A percentile compares a stretch with the other conserved stretches of the same genome.
phyloP scores from a whole-genome alignment of 2,329 filamentous ascomycete genomes.

The Claviceps sp. region DNA sequence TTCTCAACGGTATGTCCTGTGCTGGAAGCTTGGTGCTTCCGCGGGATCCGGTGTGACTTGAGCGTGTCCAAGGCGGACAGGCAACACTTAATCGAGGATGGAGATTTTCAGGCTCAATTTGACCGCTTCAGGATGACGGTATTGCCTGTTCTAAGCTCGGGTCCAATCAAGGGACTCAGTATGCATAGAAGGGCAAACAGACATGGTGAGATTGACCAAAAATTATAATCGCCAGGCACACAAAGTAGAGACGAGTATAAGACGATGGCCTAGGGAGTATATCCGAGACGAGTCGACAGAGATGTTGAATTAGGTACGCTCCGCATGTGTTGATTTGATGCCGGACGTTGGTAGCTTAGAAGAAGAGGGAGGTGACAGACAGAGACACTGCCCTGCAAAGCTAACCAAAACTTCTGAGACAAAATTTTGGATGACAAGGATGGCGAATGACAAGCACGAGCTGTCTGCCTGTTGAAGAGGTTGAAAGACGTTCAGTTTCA shows the following conservation, averaged over 20 bases:
- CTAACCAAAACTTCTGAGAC: too few species aligned
- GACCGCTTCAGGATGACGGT: neutral
- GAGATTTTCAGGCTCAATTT: neutral
- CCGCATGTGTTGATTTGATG: too few species aligned
- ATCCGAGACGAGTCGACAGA: neutral
- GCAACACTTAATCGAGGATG: too few species aligned
- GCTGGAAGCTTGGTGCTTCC: neutral
- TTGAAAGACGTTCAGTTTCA: too few species aligned
- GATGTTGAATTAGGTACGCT: neutral
- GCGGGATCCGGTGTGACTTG: too few species aligned
- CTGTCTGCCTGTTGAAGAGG: too few species aligned
- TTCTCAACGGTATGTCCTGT: neutral
- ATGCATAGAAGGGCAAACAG: constrained; percentile 7
- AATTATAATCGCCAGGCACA: neutral
- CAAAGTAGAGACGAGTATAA: neutral
- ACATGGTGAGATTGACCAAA: constrained; percentile 9
- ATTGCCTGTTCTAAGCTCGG: constrained; percentile 8
- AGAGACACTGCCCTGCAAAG: too few species aligned
- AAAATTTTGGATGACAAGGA: too few species aligned
- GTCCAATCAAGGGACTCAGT: constrained; percentile 14
- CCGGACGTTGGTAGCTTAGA: too few species aligned
- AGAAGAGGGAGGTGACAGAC: too few species aligned
- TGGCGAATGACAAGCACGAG: too few species aligned
- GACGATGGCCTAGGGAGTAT: neutral
- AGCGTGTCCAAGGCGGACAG: neutral